A percentile compares a stretch with the other conserved stretches of the same genome.
Evolutionary conservation across 768 basidiomycete genomes (phyloP).

Genomic region (Mycena filopes): DNA sequence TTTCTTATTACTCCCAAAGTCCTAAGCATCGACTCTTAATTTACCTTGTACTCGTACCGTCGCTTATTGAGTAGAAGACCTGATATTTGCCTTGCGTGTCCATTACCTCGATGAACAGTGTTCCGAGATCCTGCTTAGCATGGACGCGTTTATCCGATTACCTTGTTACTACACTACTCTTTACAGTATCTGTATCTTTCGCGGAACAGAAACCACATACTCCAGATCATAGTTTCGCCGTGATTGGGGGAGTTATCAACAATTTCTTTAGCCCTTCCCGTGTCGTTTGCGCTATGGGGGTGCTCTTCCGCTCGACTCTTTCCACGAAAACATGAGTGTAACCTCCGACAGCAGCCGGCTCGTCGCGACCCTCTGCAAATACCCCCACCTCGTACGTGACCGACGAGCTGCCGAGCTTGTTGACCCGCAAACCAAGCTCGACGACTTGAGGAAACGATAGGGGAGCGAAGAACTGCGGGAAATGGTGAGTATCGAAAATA

Average conservation of each 20-base stretch:
- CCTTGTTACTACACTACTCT: no score
- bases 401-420: conserved; percentile 76
- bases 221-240: conserved; percentile 34
- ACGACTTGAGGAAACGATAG: conserved; percentile 79
- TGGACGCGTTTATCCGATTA: neutral
- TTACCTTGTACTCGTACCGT: no score
- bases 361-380: conserved; percentile 60
- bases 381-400: conserved; percentile 85
- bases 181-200: neutral
- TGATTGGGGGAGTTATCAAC: conserved; percentile 5
- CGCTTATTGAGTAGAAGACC: no score
- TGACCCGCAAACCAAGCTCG: conserved; percentile 76
- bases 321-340: conserved; percentile 91
- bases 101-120: no score
- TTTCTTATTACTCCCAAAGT: neutral
- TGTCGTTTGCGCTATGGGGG: conserved; percentile 52
- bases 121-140: no score
- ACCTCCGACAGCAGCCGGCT: conserved; percentile 59
- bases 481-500: neutral
- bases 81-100: no score
- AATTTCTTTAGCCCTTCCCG: conserved; percentile 61
- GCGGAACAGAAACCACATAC: neutral
- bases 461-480: conserved; percentile 72
- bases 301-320: conserved; percentile 65
- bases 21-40: no score